These are phyloP conservation scores for Oryza glaberrima DNA, from an alignment of 176 grass and related monocot genomes.

Conservation along the genomic window DNA sequence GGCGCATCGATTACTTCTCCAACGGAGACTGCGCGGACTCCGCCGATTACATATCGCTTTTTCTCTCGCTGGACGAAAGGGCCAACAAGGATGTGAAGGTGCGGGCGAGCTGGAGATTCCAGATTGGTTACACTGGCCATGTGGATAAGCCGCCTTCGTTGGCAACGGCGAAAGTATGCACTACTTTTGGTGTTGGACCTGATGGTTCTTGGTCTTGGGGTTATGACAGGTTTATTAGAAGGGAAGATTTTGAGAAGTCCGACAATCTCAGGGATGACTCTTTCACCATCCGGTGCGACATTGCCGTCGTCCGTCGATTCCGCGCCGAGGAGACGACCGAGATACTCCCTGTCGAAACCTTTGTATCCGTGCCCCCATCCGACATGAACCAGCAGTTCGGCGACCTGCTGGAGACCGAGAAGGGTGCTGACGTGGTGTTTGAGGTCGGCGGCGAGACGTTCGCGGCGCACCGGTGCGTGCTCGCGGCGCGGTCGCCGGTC, in stretches of 20 bases:
- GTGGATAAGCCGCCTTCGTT: neutral
- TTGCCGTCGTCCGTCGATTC: neutral
- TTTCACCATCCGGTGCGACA: neutral
- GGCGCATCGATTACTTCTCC: constrained; percentile 28
- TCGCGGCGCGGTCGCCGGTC: too few relatives aligned
- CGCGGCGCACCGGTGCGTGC: too few relatives aligned
- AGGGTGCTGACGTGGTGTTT: too few relatives aligned
- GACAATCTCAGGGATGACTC: neutral
- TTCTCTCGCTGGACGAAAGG: neutral
- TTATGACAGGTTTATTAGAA: neutral
- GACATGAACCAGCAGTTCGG: too few relatives aligned
- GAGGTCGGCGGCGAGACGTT: too few relatives aligned
- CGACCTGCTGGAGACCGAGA: too few relatives aligned
- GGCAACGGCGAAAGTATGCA: neutral
- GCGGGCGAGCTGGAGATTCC: neutral
- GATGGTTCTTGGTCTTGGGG: neutral
- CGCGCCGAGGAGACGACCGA: too few relatives aligned
- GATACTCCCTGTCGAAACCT: too few relatives aligned
- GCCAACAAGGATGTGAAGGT: neutral
- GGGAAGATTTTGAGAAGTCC: neutral
- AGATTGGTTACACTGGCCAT: too few relatives aligned
- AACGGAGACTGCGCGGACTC: neutral
- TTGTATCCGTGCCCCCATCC: too few relatives aligned
- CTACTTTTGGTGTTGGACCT: neutral
- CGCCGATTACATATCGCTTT: constrained; percentile 22